Evolutionary conservation across 805 yeast species (phyloP), one percentile per base, ranked within the genome.

Genomic region (Nakazawaea holstii): DNA sequence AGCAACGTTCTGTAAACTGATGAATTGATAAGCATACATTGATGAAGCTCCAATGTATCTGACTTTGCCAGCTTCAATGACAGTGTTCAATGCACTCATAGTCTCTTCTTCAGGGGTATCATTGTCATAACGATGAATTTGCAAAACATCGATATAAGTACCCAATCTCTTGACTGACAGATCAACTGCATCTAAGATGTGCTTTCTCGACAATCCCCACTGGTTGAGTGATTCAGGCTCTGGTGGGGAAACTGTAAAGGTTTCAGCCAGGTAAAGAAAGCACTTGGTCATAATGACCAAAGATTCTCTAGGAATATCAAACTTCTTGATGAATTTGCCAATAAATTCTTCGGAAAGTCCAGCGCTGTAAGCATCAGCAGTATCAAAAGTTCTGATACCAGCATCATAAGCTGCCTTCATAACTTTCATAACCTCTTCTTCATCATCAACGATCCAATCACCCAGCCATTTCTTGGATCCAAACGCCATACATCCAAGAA

Each of bases 41-140:
- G 80, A 65, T 1, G 83, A 79, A 2, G 85, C 84, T 20, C 86
- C 85, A 48, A 80, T 70, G 58, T 80, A 80, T 43, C 82, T 65
- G 6, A 68, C 69, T 30, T 63, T 56, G 11, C 83, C 82, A 30
- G 55, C 48, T 27, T 65, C 62, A 15, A 77, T 73, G 9, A 76
- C 68, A 51, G 73, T 79, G 55, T 80, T 73, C 55, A 80, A 62
- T 0, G 84, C 74, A 55, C 61, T 72, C 82, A 80, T 78, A 31
- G 71, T 72, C 53, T 81, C 85, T 46, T 67, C 68, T 47, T 70
- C 68, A 35, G 81, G 76, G 4, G 76, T 69, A 3, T 62, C 56
- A 15, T 52, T 55, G 58, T 80, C 86, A 38, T 69, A 59, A 48
- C 85, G 62, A 60, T 80, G 86, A 52, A 80, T 76, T 59, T 78